phyloP scores from a whole-genome alignment of 306 rosid species.

The Dicorynia guianensis region DNA sequence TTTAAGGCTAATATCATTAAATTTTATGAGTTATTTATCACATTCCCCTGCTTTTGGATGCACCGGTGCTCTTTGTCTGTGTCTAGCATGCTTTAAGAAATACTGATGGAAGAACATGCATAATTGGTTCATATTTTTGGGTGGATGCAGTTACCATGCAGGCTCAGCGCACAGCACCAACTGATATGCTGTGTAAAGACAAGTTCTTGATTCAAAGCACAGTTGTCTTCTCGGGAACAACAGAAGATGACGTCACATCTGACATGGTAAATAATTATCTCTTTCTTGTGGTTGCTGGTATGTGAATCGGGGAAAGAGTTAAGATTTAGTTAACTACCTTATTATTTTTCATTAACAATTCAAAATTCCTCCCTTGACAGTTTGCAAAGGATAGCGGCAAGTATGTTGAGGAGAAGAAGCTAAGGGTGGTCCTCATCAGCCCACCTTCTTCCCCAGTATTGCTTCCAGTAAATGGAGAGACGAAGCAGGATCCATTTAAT shows the following conservation, averaged over 20 bases:
- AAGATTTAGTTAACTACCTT: constrained; percentile 24
- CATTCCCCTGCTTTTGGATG: background rate
- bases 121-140: constrained; percentile 29
- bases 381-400: constrained; percentile 74
- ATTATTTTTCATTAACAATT: constrained; percentile 33
- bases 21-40: background rate
- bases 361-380: constrained; percentile 50
- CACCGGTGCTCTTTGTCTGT: constrained; percentile 13
- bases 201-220: constrained; percentile 87
- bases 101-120: too few relatives aligned
- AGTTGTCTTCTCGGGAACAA: constrained; percentile 62
- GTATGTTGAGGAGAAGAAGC: constrained; percentile 80
- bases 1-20: background rate
- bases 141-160: constrained; percentile 85
- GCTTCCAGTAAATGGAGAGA: constrained; percentile 71
- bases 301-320: background rate
- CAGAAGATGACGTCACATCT: constrained; percentile 78
- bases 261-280: constrained; percentile 55
- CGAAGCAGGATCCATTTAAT: constrained; percentile 61
- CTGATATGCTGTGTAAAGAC: constrained; percentile 87
- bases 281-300: background rate
- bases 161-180: constrained; percentile 80
- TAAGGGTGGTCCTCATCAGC: constrained; percentile 71
- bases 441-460: constrained; percentile 73
- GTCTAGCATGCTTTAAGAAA: background rate